A percentile compares a stretch with the other conserved stretches of the same genome.
Evolutionary conservation across 176 grass and related monocot genomes (phyloP).

Genomic region (Cocos nucifera): DNA sequence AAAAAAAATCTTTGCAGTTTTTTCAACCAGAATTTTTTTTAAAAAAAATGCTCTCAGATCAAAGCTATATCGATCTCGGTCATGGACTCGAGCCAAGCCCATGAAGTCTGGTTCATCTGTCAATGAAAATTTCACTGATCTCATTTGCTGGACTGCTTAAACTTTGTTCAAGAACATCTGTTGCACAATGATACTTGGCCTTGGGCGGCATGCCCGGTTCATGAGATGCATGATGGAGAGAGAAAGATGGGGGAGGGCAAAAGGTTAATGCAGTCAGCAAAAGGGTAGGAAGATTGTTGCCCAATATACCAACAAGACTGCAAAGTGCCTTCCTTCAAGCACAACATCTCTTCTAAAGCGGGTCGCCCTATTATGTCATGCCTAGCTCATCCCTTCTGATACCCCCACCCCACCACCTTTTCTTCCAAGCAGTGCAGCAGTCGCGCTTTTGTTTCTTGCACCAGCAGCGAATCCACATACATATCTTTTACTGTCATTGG

Average conservation of each 20-base stretch:
- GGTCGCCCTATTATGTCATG: conserved; percentile 18
- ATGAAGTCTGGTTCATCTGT: too few species aligned
- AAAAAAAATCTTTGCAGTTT: too few species aligned
- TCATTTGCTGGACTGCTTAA: too few species aligned
- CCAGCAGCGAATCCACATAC: not conserved
- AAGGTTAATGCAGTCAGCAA: conserved; percentile 21
- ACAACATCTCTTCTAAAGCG: not conserved
- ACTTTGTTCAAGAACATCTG: too few species aligned
- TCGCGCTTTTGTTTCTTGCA: not conserved
- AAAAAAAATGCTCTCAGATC: too few species aligned
- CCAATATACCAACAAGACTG: conserved; percentile 26
- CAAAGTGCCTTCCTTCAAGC: conserved; percentile 7
- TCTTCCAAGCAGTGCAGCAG: not conserved
- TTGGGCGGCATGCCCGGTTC: too few species aligned
- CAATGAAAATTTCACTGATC: too few species aligned
- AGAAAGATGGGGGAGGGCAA: not conserved
- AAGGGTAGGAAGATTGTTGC: conserved; percentile 17
- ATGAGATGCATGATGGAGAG: not conserved
- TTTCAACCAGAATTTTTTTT: too few species aligned
- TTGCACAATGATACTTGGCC: too few species aligned
- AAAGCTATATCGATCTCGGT: too few species aligned
- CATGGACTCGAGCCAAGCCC: too few species aligned
- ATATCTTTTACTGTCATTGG: too few species aligned
- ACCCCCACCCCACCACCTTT: not conserved
- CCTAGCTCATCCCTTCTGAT: conserved; percentile 14